Percentiles rank a stretch among this genome's conserved stretches.
These are phyloP conservation scores for Ogataea sp. DNA, from an alignment of 805 yeast genomes.

Conservation along the genomic window DNA sequence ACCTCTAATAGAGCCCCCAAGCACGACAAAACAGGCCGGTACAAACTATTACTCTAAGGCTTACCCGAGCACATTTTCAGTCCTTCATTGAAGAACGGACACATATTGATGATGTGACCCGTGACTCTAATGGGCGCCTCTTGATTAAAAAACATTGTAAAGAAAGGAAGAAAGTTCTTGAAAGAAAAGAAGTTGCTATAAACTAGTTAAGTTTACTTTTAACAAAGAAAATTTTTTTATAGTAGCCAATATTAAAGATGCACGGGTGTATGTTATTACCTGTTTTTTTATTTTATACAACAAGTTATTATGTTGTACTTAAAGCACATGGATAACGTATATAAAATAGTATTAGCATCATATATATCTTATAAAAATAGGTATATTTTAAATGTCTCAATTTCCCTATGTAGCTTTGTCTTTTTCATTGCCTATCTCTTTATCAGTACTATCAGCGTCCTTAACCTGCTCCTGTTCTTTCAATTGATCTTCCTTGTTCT, in stretches of 20 bases:
- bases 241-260: not conserved
- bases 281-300: not conserved
- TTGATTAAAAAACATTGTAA: slow-evolving; percentile 20
- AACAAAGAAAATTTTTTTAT: slow-evolving; percentile 4
- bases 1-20: slow-evolving; percentile 28
- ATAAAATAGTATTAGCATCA: no score
- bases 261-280: not conserved
- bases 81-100: slow-evolving; percentile 34
- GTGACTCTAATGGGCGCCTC: slow-evolving; percentile 87
- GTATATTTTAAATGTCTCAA: no score
- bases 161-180: slow-evolving; percentile 1
- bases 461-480: no score
- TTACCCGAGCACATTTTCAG: slow-evolving; percentile 81
- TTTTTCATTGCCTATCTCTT: no score
- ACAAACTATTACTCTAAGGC: slow-evolving; percentile 65
- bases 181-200: not conserved
- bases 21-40: slow-evolving; percentile 54
- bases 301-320: not conserved
- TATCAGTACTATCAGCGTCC: no score
- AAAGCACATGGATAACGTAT: no score
- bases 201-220: not conserved
- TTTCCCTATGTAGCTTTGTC: no score
- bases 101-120: slow-evolving; percentile 44
- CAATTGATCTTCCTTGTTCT: no score
- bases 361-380: no score